phyloP scores from a whole-genome alignment of 192 early-diverging fungal species.

The Glomus cerebriforme region DNA sequence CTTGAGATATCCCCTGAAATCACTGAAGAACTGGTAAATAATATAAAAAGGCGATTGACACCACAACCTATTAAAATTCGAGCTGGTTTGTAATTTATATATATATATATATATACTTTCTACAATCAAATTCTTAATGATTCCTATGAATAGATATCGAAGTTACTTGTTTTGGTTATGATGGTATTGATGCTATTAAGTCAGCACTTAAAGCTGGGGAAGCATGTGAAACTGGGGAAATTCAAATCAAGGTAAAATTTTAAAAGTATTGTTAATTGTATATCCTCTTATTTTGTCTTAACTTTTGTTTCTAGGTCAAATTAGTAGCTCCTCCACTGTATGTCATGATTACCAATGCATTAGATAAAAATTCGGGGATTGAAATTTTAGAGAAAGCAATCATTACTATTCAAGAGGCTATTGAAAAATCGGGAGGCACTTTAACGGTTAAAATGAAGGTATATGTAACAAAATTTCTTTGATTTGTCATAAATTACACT shows the following conservation, averaged over 20 bases:
- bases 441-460: slow-evolving; percentile 86
- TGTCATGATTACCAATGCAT: slow-evolving; percentile 82
- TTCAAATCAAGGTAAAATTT: slow-evolving; percentile 75
- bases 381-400: slow-evolving; percentile 89
- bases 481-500: neutral
- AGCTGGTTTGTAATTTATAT: slow-evolving; percentile 54
- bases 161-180: slow-evolving; percentile 88
- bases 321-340: slow-evolving; percentile 94
- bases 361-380: slow-evolving; percentile 85
- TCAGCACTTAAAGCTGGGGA: slow-evolving; percentile 86
- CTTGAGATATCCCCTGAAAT: slow-evolving; percentile 66
- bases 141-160: slow-evolving; percentile 71
- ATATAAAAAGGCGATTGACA: slow-evolving; percentile 89
- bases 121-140: neutral
- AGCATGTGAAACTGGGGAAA: slow-evolving; percentile 72
- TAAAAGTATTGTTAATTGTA: slow-evolving; percentile 63
- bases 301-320: slow-evolving; percentile 74
- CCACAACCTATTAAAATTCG: slow-evolving; percentile 96
- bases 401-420: slow-evolving; percentile 73
- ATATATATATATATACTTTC: neutral
- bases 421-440: slow-evolving; percentile 71
- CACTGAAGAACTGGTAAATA: slow-evolving; percentile 73
- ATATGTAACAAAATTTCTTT: slow-evolving; percentile 27
- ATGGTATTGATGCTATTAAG: slow-evolving; percentile 97
- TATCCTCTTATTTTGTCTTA: slow-evolving; percentile 60